Percentiles rank a stretch among this genome's conserved stretches.
phyloP scores from a whole-genome alignment of 163 green algal genomes.

The Prototheca cutis region DNA sequence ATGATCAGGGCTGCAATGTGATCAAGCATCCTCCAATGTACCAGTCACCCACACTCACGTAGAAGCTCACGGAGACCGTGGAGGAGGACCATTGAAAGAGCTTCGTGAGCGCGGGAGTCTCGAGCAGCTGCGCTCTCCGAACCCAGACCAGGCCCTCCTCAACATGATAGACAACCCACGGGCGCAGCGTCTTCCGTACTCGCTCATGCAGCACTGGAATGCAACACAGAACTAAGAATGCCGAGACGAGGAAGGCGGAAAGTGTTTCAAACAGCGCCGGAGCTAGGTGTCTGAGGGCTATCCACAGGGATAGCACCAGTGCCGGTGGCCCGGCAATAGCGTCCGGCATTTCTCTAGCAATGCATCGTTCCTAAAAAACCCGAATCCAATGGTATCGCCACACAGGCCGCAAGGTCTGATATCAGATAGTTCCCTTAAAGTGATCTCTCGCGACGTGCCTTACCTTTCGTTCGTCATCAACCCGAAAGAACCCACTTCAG shows the following conservation, averaged over 20 bases:
- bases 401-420: too few species aligned
- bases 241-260: conserved; percentile 5
- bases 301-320: background rate
- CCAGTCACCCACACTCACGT: conserved; percentile 24
- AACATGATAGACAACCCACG: conserved; percentile 22
- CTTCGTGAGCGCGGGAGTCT: conserved; percentile 24
- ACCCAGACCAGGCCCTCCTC: conserved; percentile 25
- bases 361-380: too few species aligned
- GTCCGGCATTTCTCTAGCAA: too few species aligned
- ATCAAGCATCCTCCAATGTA: too few species aligned
- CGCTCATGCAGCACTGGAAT: conserved; percentile 27
- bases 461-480: too few species aligned
- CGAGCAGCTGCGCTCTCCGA: conserved; percentile 12
- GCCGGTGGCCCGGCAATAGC: background rate
- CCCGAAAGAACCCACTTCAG: too few species aligned
- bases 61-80: conserved; percentile 34
- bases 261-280: conserved; percentile 7
- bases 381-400: too few species aligned
- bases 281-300: background rate
- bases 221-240: conserved; percentile 27
- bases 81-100: conserved; percentile 22
- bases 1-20: background rate
- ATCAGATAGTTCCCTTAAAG: too few species aligned
- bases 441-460: too few species aligned
- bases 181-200: conserved; percentile 13